phyloP scores from a whole-genome alignment of 768 basidiomycete species.

The Nidula microcarpa region DNA sequence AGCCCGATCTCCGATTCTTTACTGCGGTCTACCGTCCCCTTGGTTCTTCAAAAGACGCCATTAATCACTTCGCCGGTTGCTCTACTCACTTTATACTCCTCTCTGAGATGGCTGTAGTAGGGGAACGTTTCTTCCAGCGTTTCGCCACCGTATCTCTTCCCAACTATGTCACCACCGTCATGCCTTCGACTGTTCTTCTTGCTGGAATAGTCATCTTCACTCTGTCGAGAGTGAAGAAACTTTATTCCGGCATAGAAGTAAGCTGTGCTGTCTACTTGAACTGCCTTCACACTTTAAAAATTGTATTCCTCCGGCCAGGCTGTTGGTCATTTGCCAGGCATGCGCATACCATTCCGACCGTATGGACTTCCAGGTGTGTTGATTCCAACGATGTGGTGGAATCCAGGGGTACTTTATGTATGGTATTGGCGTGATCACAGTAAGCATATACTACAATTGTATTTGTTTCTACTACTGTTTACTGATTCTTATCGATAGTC shows the following conservation, averaged over 20 bases:
- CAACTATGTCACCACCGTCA: background rate
- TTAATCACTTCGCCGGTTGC: no score
- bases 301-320: constrained; percentile 7
- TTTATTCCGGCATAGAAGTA: background rate
- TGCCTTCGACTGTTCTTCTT: background rate
- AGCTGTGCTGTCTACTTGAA: background rate
- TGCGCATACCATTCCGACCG: constrained; percentile 21
- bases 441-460: constrained; percentile 4
- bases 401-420: constrained; percentile 14
- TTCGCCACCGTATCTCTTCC: no score
- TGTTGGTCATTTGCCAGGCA: constrained; percentile 16
- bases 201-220: background rate
- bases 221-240: background rate
- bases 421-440: constrained; percentile 19
- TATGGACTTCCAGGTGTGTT: constrained; percentile 19
- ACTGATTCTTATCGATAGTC: background rate
- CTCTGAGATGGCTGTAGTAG: no score
- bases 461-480: background rate
- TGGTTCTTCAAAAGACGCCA: no score
- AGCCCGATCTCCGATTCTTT: no score
- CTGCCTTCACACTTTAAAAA: background rate
- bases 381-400: constrained; percentile 23
- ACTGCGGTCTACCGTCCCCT: no score
- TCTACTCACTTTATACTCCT: no score
- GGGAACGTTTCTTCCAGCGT: no score